These are phyloP conservation scores for Alisma plantagoaquatica DNA, from an alignment of 106 monocot species.

Conservation along the genomic window DNA sequence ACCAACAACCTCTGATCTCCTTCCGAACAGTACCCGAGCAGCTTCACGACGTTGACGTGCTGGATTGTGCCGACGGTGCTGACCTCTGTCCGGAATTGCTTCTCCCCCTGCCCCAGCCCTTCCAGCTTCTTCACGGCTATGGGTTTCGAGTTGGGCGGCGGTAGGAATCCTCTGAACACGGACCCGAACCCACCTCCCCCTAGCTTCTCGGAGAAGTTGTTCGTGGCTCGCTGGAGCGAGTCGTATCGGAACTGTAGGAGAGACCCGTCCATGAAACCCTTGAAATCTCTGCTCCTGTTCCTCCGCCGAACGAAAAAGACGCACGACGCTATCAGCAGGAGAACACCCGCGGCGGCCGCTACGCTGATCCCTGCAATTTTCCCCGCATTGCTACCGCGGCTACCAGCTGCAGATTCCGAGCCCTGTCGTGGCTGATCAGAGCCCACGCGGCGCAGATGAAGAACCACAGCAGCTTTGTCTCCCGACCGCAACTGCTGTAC, in stretches of 20 bases:
- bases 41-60: slow-evolving; percentile 2
- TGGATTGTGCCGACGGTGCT: slow-evolving; percentile 4
- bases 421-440: slow-evolving; percentile 22
- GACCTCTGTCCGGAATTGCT: slow-evolving; percentile 8
- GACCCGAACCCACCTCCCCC: slow-evolving; percentile 6
- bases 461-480: slow-evolving; percentile 10
- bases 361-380: slow-evolving; percentile 5
- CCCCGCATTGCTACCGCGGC: slow-evolving; percentile 1
- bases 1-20: background rate
- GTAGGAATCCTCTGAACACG: slow-evolving; percentile 2
- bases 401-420: too few relatives aligned
- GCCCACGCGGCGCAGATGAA: slow-evolving; percentile 25
- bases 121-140: slow-evolving; percentile 8
- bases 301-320: too few relatives aligned
- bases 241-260: background rate
- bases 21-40: slow-evolving; percentile 6
- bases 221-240: background rate
- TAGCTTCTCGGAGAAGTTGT: slow-evolving; percentile 7
- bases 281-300: background rate
- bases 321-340: background rate
- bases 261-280: background rate
- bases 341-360: background rate
- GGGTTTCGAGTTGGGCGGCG: background rate
- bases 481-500: slow-evolving; percentile 16
- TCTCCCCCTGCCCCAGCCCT: slow-evolving; percentile 4